Base-by-base conservation (phyloP, 306 rosid genomes). In the Begonia masoniana region DNA sequence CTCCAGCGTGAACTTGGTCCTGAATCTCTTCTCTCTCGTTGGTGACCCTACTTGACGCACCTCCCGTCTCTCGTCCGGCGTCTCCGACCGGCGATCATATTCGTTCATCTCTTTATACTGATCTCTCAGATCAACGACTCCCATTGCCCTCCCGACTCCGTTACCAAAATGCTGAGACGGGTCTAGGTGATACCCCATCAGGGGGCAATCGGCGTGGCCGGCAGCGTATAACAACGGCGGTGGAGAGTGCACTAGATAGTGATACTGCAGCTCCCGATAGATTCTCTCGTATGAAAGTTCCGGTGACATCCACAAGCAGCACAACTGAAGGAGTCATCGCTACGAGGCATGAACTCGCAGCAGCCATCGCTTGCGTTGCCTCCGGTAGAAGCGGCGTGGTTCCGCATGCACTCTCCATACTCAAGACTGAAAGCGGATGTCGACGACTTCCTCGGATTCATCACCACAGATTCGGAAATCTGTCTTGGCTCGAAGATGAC, bases 1-100 rank as follows among this genome's bases (percentile, higher is more conserved):
- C 51, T 81, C 84, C 57, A 35, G 68, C 21, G 68, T 81, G 62
- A 81, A 81, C 71, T 81, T 81, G 1, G 83, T 77, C 66, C 88
- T 63, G 57, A 71, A 52, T 75, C 88, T 72, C 79, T 74, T 81
- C 15, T 65, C 60, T 68, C 70, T 41, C 50, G 43, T 60, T 57
- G 45, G 61, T 58, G 58, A 21, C 58, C 63, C 58, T 41, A 51
- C 69, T 47, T 46, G 48, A 1, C 13, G 13, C 49, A 45, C 49
- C 49, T 45, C 49, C 7, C 15, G 5, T 45, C 49, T 45, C 49
- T n/a, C 49, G n/a, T 45, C 49, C 49, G 15, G 49, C 14, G 49
- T 45, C 15, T 45, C 49, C 1, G 49, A 45, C 0, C 15, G 49
- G 3, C 49, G 49, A 45, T 45, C 49, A 6, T 45, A 45, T 2